Evolutionary conservation across 768 basidiomycete genomes (phyloP), one percentile per base, ranked within the genome.

Genomic region (Tephrocybe sp.): DNA sequence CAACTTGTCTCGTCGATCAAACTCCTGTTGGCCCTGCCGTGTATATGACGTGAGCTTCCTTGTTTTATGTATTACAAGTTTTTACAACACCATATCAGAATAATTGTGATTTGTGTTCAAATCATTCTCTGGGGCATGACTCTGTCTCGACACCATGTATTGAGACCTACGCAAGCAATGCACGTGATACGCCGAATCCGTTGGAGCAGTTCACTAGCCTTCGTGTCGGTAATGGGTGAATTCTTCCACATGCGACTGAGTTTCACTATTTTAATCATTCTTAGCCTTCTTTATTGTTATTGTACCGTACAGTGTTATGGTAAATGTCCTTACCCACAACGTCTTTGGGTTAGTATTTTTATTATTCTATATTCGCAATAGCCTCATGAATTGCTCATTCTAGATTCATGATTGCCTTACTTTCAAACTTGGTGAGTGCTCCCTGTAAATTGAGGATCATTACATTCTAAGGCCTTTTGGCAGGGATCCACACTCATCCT

Each of bases 51-150:
- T 57, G 35, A 25, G 47, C 16, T 13, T 34, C 5, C 15, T 4
- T 21, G 19, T 22, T 9, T 39, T n/a, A 8, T 8, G n/a, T 1
- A 28, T 24, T 32, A n/a, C 11, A 3, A 25, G n/a, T 31, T 15
- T 24, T 32, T 30, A 39, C 13, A 8, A 30, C 13, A 19, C 13
- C 28, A 13, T n/a, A 15, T 3, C 46, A 55, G 49, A 35, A 37
- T 13, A n/a, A 12, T 19, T 36, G 18, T 53, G 31, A 24, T 51
- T 19, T 11, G 9, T 21, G 31, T 48, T 2, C 55, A 57, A 21
- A 8, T 38, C 16, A 42, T 51, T 15, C 18, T 57, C 2, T 46
- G 55, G 55, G 48, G 44, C 6, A 53, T 53, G 51, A 53, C 48
- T 5, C 28, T 47, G 9, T 12, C 16, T 16, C 36, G 40, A 11